Evolutionary conservation across 768 basidiomycete genomes (phyloP), one percentile per base, ranked within the genome.

Genomic region (Leucosporidium creatinivorum): DNA sequence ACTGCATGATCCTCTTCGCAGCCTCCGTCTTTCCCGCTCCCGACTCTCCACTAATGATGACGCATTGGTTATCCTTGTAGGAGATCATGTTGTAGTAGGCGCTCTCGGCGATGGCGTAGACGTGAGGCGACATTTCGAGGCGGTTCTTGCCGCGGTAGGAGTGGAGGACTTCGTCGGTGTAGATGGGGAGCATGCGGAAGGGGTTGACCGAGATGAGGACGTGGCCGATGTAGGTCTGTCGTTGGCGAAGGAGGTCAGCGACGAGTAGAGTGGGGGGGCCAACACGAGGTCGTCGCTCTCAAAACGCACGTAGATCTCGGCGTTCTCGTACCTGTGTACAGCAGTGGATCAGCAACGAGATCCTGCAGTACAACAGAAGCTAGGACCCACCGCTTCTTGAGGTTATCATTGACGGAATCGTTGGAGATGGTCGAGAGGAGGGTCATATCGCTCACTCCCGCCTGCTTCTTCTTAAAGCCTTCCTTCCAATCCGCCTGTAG

Each of bases 151-250:
- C 92, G 68, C 86, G 87, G 80, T 99, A 97, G 69, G 83, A 85
- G 73, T 84, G 84, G 47, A 98, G 82, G 23, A 87, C 85, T 59
- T 91, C 88, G 48, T 93, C 89, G n/a, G 87, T 90, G 78, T 99
- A 99, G 77, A 99, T 98, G 17, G 96, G 67, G 77, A 74, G 76
- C 89, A 93, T 91, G 86, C 84, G 83, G 81, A 98, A 98, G 7
- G 96, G 96, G 80, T 98, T 99, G 73, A 99, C 96, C n/a, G 96
- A 99, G 75, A 99, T 94, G 73, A 99, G 79, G 31, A 99, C 96
- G 73, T 88, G 82, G n/a, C 96, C 96, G 79, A 99, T 98, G 79
- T 98, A 99, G 12, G 96, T 98, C 81, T 81, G 69, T 28, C 6
- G 18, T 28, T 19, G 31, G n/a, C n/a, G 17, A 30, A 2, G 39